Percentiles rank a stretch among this genome's conserved stretches.
phyloP scores from a whole-genome alignment of 768 basidiomycete genomes.

The Daedaleopsis nitida region DNA sequence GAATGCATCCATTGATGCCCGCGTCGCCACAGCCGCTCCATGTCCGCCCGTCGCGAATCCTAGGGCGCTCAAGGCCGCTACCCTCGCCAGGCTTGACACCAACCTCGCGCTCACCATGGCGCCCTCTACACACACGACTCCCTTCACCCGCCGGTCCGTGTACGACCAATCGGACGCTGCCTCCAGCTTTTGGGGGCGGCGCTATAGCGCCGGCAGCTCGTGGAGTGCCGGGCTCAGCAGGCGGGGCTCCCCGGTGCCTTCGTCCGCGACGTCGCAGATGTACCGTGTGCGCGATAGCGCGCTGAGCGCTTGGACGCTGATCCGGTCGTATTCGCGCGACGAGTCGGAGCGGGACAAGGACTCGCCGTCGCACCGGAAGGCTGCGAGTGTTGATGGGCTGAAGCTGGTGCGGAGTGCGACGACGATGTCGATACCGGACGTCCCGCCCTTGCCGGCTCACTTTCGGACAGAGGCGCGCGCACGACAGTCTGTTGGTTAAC shows the following conservation, averaged over 20 bases:
- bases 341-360: neutral
- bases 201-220: neutral
- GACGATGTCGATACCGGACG: neutral
- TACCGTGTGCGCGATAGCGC: slow-evolving; percentile 14
- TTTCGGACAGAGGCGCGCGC: neutral
- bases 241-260: slow-evolving; percentile 6
- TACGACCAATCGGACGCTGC: neutral
- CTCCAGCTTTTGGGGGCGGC: slow-evolving; percentile 4
- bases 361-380: neutral
- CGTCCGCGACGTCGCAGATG: slow-evolving; percentile 15
- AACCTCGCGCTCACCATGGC: neutral
- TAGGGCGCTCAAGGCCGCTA: neutral
- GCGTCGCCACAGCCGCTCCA: neutral
- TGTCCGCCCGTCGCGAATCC: neutral
- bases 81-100: slow-evolving; percentile 4
- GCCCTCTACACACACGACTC: neutral
- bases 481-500: neutral
- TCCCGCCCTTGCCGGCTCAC: neutral
- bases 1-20: neutral
- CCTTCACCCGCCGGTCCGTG: neutral
- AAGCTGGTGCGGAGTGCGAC: neutral
- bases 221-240: neutral
- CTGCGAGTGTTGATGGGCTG: neutral
- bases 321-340: neutral
- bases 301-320: neutral